Conservation (phyloP, 257 asterid species). For the Scutellaria minor region DNA sequence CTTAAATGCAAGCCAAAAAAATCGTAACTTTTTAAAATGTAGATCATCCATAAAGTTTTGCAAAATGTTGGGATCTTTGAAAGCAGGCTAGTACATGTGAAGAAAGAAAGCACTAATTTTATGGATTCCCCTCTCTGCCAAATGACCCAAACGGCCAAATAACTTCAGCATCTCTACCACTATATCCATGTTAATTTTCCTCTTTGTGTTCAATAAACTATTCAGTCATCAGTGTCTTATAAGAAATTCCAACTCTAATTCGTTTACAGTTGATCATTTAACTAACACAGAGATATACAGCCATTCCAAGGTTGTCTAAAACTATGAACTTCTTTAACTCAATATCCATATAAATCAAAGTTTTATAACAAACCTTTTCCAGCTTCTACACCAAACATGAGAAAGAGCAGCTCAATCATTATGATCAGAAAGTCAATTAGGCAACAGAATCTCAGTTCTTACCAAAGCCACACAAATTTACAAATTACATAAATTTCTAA, state of each 20-base stretch:
- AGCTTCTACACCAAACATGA: neutral
- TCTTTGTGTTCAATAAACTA: neutral
- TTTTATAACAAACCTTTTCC: slow-evolving; percentile 2
- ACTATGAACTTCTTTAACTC: slow-evolving; percentile 6
- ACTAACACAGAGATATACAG: neutral
- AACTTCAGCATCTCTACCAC: neutral
- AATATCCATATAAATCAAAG: neutral
- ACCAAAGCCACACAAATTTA: neutral
- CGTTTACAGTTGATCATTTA: neutral
- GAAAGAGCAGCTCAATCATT: neutral
- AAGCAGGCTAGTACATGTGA: neutral
- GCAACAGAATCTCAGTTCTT: slow-evolving; percentile 3
- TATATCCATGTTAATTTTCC: neutral
- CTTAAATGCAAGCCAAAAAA: neutral
- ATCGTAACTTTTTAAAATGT: neutral
- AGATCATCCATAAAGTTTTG: neutral
- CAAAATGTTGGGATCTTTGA: neutral
- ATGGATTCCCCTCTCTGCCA: neutral
- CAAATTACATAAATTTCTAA: neutral
- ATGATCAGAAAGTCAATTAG: neutral
- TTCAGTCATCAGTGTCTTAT: neutral
- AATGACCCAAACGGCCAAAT: neutral
- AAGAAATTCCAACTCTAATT: slow-evolving; percentile 1
- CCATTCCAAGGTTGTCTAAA: neutral
- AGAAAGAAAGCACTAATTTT: neutral